Percentiles rank a stretch among this genome's conserved stretches.
Conservation (phyloP, 148 eudicot species). For the Nyssa sinensis region DNA sequence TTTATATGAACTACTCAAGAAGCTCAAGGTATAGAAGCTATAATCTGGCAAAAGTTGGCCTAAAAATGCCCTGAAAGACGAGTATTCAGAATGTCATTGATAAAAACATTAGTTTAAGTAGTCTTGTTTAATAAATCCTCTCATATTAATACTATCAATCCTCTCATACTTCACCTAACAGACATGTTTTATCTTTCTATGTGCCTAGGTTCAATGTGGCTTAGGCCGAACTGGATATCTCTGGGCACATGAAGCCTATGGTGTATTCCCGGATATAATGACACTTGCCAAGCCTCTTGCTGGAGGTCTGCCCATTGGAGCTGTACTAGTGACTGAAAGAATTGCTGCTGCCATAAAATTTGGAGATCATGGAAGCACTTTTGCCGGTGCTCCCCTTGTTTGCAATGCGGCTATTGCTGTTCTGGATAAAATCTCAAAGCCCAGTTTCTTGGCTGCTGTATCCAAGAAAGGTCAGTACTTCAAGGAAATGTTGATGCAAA, state of each 20-base stretch:
- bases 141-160: not conserved
- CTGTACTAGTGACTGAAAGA: constrained; percentile 65
- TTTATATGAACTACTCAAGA: not conserved
- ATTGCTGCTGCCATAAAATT: constrained; percentile 56
- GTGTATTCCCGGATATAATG: constrained; percentile 80
- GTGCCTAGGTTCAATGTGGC: constrained; percentile 84
- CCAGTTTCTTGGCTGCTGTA: constrained; percentile 57
- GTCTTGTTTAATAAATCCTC: not conserved
- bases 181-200: not conserved
- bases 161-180: not conserved
- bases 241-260: constrained; percentile 90
- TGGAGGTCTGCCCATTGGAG: constrained; percentile 92
- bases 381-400: constrained; percentile 84
- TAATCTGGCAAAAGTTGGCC: not conserved
- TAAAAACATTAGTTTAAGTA: too few species aligned
- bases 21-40: not conserved
- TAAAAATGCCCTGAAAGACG: too few species aligned
- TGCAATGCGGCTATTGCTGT: constrained; percentile 73
- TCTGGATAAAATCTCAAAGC: constrained; percentile 62
- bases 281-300: constrained; percentile 93
- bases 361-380: constrained; percentile 97
- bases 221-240: constrained; percentile 87
- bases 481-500: constrained; percentile 44
- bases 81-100: too few species aligned
- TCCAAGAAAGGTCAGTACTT: constrained; percentile 61